Evolutionary conservation across 73 alveolate genomes (phyloP), one percentile per base, ranked within the genome.

Genomic region (Chromera velia): DNA sequence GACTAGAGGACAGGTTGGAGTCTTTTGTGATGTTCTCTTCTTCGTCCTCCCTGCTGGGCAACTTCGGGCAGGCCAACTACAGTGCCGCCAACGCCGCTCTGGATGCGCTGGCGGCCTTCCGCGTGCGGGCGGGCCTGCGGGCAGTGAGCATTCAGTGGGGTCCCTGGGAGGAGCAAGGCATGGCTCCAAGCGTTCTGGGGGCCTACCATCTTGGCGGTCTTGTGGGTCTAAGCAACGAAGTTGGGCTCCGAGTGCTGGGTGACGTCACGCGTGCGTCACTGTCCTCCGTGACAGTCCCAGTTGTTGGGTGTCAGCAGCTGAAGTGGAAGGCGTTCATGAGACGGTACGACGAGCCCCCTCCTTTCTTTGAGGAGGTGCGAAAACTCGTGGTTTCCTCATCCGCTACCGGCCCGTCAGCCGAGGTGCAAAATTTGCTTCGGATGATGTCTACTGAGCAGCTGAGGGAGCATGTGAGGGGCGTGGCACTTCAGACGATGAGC

Each of bases 91-190:
- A 28, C 19, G 68, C 79, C 0, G n/a, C 9, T n/a, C 28, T 77
- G 73, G 84, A 77, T 28, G 27, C 84, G 73, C 68, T 77, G 26
- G 84, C 84, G 31, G 70, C 72, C 75, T 77, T 67, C 32, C 86
- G 86, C 34, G 33, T 64, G n/a, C 48, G 34, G 27, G 32, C 0
- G 33, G 73, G 70, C 28, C 68, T 80, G 70, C 80, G 80, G 24
- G 80, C 74, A 0, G 74, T 47, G 33, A 64, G 79, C 18, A 71
- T 80, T 28, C 86, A 80, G 74, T 80, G 86, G 86, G 86, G 86
- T 7, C 86, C 86, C 0, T 80, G 86, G 86, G 29, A 4, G 1
- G 70, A 72, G 69, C 68, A 33, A 0, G 79, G 79, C 30, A 29
- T 40, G 28, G 79, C 68, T 9, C 26, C 48, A 0, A 13, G 13